Evolutionary conservation across 148 eudicot genomes (phyloP).

Genomic region (Silene uniflora): DNA sequence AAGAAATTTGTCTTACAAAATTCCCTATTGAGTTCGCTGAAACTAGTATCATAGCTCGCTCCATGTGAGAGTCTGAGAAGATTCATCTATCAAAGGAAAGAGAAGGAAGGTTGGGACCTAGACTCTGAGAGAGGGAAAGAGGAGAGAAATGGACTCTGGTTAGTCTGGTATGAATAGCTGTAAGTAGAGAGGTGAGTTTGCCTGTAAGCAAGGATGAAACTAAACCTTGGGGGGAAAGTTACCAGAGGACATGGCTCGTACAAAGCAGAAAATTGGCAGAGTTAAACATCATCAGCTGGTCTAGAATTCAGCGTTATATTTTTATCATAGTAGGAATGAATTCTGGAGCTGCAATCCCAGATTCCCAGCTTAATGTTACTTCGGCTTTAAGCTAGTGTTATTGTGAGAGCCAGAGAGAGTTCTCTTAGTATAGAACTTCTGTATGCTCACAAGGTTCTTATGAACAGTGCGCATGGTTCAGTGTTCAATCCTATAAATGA

Average conservation of each 20-base stretch:
- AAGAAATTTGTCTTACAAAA: not conserved
- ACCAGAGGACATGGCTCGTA: not conserved
- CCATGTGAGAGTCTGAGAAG: not conserved
- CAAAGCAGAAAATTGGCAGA: not conserved
- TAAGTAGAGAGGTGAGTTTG: not conserved
- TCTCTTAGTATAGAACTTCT: not conserved
- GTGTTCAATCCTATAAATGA: not conserved
- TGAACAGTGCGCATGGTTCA: not conserved
- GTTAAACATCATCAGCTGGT: not conserved
- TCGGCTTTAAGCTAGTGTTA: not conserved
- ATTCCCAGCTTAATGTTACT: not conserved
- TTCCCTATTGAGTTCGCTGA: not conserved
- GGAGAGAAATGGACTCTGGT: not conserved
- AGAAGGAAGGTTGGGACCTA: not conserved
- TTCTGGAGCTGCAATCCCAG: not conserved
- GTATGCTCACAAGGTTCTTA: not conserved
- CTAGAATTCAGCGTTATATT: not conserved
- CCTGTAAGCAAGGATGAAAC: not conserved
- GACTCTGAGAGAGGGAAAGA: not conserved
- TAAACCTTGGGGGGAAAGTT: not conserved
- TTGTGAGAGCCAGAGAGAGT: not conserved
- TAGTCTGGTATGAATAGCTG: not conserved
- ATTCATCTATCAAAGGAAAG: not conserved
- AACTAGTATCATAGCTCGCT: not conserved
- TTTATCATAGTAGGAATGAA: not conserved